phyloP scores from a whole-genome alignment of 2,329 filamentous ascomycete species.

The Fusarium tuaranense region DNA sequence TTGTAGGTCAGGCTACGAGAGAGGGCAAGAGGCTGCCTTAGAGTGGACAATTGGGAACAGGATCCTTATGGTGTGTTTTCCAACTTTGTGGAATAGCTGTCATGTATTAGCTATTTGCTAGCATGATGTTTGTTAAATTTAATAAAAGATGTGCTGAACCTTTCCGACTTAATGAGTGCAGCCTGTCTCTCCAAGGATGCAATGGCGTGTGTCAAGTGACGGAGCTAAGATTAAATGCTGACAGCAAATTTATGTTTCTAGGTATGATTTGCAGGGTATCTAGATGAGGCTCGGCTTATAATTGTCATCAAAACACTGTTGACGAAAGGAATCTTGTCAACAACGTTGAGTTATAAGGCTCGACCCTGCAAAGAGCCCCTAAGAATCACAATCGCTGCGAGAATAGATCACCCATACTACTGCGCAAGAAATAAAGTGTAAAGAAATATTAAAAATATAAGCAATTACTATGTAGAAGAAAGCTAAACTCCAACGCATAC shows the following conservation, averaged over 20 bases:
- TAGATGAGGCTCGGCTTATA: not conserved
- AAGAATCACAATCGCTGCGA: not conserved
- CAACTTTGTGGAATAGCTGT: too few species aligned
- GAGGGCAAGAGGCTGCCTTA: slow-evolving; percentile 70
- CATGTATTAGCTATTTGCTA: too few species aligned
- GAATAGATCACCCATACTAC: not conserved
- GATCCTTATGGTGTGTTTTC: not conserved
- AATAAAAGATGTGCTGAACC: too few species aligned
- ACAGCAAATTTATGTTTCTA: not conserved
- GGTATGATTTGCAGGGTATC: not conserved
- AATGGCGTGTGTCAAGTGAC: too few species aligned
- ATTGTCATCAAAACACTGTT: not conserved
- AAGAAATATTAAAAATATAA: not conserved
- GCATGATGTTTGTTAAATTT: too few species aligned
- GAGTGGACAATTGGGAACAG: not conserved
- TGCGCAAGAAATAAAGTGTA: too few species aligned
- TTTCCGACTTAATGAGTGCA: too few species aligned
- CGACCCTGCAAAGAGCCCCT: not conserved
- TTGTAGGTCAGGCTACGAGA: slow-evolving; percentile 72
- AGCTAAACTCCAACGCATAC: not conserved
- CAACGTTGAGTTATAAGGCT: not conserved
- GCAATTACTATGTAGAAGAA: not conserved
- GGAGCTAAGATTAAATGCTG: not conserved
- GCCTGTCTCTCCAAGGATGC: too few species aligned
- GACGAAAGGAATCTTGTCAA: not conserved